Conservation (phyloP, 176 grass and related monocot species). For the Puya raimondii region DNA sequence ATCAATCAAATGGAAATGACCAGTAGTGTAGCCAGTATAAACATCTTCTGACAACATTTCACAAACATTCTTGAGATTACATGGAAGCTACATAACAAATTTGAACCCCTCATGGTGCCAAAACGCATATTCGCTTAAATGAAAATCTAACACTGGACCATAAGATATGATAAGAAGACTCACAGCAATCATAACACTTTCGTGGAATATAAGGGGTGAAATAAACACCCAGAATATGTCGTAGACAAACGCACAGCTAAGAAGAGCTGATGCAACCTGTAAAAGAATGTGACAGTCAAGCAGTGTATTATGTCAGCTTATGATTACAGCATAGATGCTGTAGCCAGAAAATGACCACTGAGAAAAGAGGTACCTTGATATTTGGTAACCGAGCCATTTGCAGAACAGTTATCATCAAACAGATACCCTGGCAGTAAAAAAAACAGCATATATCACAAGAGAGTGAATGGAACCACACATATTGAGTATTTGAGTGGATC, state of each 20-base stretch:
- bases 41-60: neutral
- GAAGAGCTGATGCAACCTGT: slow-evolving; percentile 96
- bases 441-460: neutral
- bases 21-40: neutral
- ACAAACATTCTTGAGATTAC: neutral
- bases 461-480: neutral
- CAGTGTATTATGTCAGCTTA: neutral
- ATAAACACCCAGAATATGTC: slow-evolving; percentile 99
- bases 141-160: slow-evolving; percentile 7
- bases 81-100: neutral
- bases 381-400: slow-evolving; percentile 92
- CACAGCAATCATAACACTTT: slow-evolving; percentile 99
- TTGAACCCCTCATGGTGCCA: neutral
- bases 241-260: slow-evolving; percentile 92
- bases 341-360: neutral
- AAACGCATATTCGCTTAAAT: neutral
- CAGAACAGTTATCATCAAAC: slow-evolving; percentile 96
- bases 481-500: neutral
- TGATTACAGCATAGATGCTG: neutral
- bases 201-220: slow-evolving; percentile 96
- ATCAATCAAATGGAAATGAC: neutral
- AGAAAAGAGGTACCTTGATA: slow-evolving; percentile 58
- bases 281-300: neutral
- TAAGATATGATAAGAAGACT: slow-evolving; percentile 23
- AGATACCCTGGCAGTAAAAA: slow-evolving; percentile 63